These are phyloP conservation scores for Boletales sp. DNA, from an alignment of 768 basidiomycete species.

Conservation along the genomic window DNA sequence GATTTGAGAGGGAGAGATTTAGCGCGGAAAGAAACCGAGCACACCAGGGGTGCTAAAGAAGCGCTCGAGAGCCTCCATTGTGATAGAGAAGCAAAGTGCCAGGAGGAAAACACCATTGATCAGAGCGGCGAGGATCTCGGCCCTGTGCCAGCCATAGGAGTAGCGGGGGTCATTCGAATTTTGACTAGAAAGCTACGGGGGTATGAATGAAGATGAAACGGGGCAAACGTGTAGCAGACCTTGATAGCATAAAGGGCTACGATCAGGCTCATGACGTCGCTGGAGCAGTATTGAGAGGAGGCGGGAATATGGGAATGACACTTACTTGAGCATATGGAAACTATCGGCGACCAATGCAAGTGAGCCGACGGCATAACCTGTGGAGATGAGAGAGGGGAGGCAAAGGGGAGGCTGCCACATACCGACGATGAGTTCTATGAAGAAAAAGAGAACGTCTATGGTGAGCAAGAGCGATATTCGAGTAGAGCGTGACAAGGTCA, in stretches of 20 bases:
- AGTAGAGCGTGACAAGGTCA: constrained; percentile 59
- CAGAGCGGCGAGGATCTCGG: constrained; percentile 92
- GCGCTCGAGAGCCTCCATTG: constrained; percentile 85
- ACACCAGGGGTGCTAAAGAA: constrained; percentile 82
- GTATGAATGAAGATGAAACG: constrained; percentile 5
- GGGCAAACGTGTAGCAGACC: constrained; percentile 31
- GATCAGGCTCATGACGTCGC: constrained; percentile 93
- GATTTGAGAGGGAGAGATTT: constrained; percentile 2
- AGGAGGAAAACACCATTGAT: constrained; percentile 96
- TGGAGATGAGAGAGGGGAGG: constrained; percentile 8
- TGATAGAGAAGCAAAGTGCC: constrained; percentile 95
- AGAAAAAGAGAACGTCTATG: constrained; percentile 86
- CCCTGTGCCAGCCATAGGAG: constrained; percentile 99
- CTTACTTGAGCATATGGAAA: constrained; percentile 98
- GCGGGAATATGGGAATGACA: constrained; percentile 4
- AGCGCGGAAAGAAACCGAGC: constrained; percentile 5
- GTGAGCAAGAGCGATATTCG: constrained; percentile 72
- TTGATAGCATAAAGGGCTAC: constrained; percentile 96
- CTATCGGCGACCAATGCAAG: constrained; percentile 94
- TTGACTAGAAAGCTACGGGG: constrained; percentile 57
- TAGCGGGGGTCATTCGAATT: constrained; percentile 67
- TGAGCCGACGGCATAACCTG: constrained; percentile 94
- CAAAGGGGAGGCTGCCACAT: constrained; percentile 21
- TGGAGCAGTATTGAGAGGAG: constrained; percentile 32
- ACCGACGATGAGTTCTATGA: constrained; percentile 83